Evolutionary conservation across 2,329 filamentous ascomycete species (phyloP), one percentile per base, ranked within the genome.

Genomic region (Magnaporthiopsis poae): DNA sequence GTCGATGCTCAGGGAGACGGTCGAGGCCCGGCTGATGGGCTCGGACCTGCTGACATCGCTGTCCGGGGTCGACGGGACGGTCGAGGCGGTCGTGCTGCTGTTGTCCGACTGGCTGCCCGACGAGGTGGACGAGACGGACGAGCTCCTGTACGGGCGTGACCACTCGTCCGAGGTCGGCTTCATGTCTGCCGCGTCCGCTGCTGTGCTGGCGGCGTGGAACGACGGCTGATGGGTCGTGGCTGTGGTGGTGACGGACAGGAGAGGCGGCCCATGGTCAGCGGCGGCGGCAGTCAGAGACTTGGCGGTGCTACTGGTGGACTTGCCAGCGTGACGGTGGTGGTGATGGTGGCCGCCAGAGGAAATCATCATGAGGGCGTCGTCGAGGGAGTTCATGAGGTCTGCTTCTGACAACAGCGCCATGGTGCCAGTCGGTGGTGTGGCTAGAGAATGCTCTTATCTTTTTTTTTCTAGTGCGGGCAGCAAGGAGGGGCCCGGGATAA

Each of bases 61-160:
- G 18, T 13, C 33, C n/a, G 65, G 31, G 60, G 21, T 18, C 31
- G 31, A 31, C 31, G 31, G 5, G 31, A 31, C 31, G 31, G 31
- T 31, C 29, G 18, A 18, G 61, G 25, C 66, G 56, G 56, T 66
- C n/a, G 27, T 66, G 46, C 46, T 66, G 46, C 46, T 66, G 46
- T 36, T 61, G 60, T 59, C 66, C 36, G 63, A 56, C 46, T n/a
- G 46, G 21, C 46, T 39, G 61, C 52, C 29, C 15, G 66, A 64
- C 39, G 66, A 66, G 29, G 65, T 39, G 29, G 68, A 69, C 2
- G 71, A 70, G 61, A 68, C 46, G 25, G 69, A 71, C 35, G 69
- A 70, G 1, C 71, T 71, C 29, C 68, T 64, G 63, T 69, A 69
- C 60, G 64, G 65, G 61, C 68, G 71, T 27, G 65, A 67, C 39